Evolutionary conservation across 306 rosid species (phyloP), one percentile per base, ranked within the genome.

Genomic region (Cicer pinnatifidum): DNA sequence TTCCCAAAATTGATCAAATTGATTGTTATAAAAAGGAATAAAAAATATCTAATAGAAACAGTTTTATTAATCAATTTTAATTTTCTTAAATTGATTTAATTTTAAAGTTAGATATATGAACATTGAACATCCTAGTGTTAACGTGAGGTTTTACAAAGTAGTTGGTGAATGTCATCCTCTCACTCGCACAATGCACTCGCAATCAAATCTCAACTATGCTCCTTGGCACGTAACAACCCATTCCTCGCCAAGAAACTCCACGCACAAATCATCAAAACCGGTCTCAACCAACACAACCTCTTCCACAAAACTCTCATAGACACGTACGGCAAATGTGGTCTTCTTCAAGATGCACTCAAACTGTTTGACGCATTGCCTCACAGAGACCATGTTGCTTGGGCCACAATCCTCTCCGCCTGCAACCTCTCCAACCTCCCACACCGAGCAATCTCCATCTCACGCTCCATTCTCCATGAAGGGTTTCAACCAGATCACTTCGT

Each of bases 401-500:
- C 96, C 5, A 85, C 98, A 1, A 72, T 91, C 16, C 89, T 89
- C 75, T 84, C 97, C 48, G 90, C 97, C 53, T 88, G 86, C 80
- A 93, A 93, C 86, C 86, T 75, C 75, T 78, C 93, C 69, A 75
- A 65, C 69, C 82, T 61, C 39, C 90, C 96, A 59, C 84, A 56
- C 13, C 69, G 15, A 8, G 81, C 89, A 6, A 79, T 89, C 72
- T 84, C 84, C 56, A 9, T 86, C 77, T 84, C 91, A 7, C 74
- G 38, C 17, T 43, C 79, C 52, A 73, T 90, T 85, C 83, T 80
- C 11, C n/a, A 11, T 37, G 2, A 38, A 9, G 88, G 82, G 3
- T 59, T 87, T 67, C 83, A 50, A 7, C 98, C 93, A 3, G 96
- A 93, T 66, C 96, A 93, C 81, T 90, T 88, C 72, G 96, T 93